Evolutionary conservation across 116 monocot species (phyloP).

Genomic region (Papilionanthe hybrid): DNA sequence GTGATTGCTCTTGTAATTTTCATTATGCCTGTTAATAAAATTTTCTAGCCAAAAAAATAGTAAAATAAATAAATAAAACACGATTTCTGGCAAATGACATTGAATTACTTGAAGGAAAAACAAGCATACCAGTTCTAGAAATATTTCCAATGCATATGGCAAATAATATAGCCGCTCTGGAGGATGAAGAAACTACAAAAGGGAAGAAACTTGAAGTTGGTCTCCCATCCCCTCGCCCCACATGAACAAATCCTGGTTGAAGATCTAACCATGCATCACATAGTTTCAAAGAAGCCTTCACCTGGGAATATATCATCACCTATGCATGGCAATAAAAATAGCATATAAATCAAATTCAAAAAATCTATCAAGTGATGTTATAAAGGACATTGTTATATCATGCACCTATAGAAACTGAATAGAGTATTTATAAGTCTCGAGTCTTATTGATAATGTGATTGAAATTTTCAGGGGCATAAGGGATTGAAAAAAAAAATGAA

Average conservation of each 20-base stretch:
- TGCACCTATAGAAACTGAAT: constrained; percentile 4
- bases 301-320: constrained; percentile 90
- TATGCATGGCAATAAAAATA: constrained; percentile 20
- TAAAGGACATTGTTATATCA: not conserved
- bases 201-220: constrained; percentile 81
- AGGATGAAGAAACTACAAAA: constrained; percentile 65
- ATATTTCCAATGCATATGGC: constrained; percentile 33
- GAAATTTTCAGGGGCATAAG: not conserved
- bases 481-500: not conserved
- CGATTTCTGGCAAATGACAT: not conserved
- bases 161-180: constrained; percentile 75
- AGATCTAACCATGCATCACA: constrained; percentile 87
- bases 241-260: constrained; percentile 76
- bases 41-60: no score
- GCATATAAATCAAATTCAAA: not conserved
- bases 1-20: no score
- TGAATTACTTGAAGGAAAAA: not conserved
- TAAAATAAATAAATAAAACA: no score
- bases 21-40: no score
- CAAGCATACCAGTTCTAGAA: not conserved
- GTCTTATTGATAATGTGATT: not conserved
- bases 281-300: constrained; percentile 69
- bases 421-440: not conserved
- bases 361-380: not conserved
- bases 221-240: constrained; percentile 55